Evolutionary conservation across 805 yeast species (phyloP), one percentile per base, ranked within the genome.

Genomic region (Schwanniomyces vanrijiae): DNA sequence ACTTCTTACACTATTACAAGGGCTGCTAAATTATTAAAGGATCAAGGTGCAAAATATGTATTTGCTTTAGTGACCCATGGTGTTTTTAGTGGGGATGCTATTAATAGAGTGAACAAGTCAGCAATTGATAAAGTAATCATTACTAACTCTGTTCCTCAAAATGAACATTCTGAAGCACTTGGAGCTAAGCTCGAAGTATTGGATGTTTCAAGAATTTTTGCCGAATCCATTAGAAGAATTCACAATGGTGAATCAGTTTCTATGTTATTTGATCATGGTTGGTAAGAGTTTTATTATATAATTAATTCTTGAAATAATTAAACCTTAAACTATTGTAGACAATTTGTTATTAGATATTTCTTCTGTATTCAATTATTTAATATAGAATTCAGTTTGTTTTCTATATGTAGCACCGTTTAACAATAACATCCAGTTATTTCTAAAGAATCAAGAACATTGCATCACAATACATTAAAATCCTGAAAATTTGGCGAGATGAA

Each of bases 201-300:
- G 57, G 99, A 94, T 57, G 94, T 94, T 6, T 83, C 96, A 8
- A 75, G 87, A 48, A 81, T 94, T 16, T 86, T 94, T 57, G 97
- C 95, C 14, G 99, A 94, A 68, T 92, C 97, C 1, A 90, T 94
- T 39, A 78, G 99, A 64, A 79, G 99, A 65, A 92, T 94, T 43
- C 96, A 94, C 66, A 94, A 94, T 57, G 99, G 99, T 55, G 99
- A 94, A 72, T 83, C 92, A 13, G 96, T 94, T 14, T 86, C 96
- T 16, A 86, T 90, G 88, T 74, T 94, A 50, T 94, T 91, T 69
- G 97, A 90, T 58, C 91, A 88, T 56, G 95, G 83, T 2, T 78
- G 82, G 82, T 80, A 31, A 31, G 19, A 31, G n/a, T 31, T n/a
- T 9, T 31, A n/a, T 14, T n/a, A 31, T 16, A 8, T 9, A 7